Conservation (phyloP, 257 asterid species). For the Ilex asprella region DNA sequence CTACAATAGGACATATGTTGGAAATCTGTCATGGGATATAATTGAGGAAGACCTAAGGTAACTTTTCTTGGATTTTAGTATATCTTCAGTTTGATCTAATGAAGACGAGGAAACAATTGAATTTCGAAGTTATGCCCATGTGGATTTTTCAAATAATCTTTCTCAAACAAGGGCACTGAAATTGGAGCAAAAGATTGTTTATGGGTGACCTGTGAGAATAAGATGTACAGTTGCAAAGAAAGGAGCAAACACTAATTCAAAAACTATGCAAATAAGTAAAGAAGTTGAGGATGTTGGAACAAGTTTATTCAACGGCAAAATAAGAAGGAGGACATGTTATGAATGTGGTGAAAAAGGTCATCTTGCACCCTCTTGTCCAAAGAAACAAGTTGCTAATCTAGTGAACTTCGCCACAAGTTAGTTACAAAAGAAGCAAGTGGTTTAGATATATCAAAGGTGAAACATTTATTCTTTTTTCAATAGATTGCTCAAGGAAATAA, state of each 20-base stretch:
- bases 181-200: conserved; percentile 62
- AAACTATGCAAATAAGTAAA: conserved; percentile 16
- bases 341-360: conserved; percentile 89
- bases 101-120: conserved; percentile 78
- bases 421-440: conserved; percentile 4
- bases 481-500: too few species aligned
- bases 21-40: conserved; percentile 85
- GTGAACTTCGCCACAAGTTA: conserved; percentile 23
- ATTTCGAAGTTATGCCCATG: conserved; percentile 84
- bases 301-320: conserved; percentile 47
- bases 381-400: conserved; percentile 29
- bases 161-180: conserved; percentile 59
- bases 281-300: conserved; percentile 17
- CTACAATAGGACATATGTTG: conserved; percentile 74
- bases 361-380: conserved; percentile 72
- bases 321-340: conserved; percentile 74
- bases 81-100: conserved; percentile 64
- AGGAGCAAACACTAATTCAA: conserved; percentile 25
- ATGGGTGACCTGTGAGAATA: conserved; percentile 79
- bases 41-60: conserved; percentile 69
- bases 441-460: too few species aligned
- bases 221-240: conserved; percentile 65
- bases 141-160: conserved; percentile 57
- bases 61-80: conserved; percentile 44
- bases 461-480: too few species aligned